These are phyloP conservation scores for Mimosa bimucronata DNA, from an alignment of 306 rosid species.

Conservation along the genomic window DNA sequence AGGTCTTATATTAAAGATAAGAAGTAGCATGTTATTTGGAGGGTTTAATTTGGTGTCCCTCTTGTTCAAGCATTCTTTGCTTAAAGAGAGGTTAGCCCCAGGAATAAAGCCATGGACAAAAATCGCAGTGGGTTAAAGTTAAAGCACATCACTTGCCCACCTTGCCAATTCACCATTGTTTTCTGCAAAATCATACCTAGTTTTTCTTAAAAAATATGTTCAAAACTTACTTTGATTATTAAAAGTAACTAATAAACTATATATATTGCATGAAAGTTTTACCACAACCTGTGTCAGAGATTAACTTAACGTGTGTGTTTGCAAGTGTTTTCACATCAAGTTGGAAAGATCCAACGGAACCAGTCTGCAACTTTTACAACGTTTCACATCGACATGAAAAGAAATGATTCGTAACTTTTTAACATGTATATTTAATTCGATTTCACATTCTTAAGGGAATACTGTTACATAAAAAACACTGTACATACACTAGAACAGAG, in stretches of 20 bases:
- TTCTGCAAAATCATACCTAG: neutral
- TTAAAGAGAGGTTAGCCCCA: constrained; percentile 79
- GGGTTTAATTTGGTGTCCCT: constrained; percentile 54
- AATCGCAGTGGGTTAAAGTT: constrained; percentile 56
- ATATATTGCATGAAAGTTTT: neutral
- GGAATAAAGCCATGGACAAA: constrained; percentile 76
- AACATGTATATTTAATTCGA: neutral
- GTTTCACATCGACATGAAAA: constrained; percentile 9
- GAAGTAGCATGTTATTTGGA: constrained; percentile 27
- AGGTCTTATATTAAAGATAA: neutral
- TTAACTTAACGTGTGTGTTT: neutral
- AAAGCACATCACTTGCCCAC: constrained; percentile 51
- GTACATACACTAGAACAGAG: constrained; percentile 2
- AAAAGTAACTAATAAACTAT: neutral
- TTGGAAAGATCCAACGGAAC: constrained; percentile 4
- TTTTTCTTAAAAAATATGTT: neutral
- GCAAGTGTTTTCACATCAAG: neutral
- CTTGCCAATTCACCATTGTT: constrained; percentile 41
- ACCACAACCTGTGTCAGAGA: neutral
- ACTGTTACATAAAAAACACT: neutral
- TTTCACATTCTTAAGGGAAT: neutral
- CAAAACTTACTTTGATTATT: neutral
- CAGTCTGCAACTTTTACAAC: constrained; percentile 6
- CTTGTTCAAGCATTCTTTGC: constrained; percentile 83
- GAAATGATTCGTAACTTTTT: constrained; percentile 11